Conservation (phyloP, 1,139 yeast genomes). For the Wickerhamomyces sp. region DNA sequence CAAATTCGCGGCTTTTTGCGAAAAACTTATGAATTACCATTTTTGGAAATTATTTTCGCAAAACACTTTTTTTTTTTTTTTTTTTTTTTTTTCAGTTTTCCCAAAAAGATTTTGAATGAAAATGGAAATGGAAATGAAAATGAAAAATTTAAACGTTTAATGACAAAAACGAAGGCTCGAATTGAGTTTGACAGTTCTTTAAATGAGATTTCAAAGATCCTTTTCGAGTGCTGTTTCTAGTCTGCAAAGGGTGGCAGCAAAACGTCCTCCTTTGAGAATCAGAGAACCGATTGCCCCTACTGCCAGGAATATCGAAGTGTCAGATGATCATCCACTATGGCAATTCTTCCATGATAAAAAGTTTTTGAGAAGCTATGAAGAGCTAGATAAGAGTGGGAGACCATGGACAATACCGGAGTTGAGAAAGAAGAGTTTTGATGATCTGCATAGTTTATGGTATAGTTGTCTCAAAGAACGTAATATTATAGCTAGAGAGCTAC, state of each 20-base stretch:
- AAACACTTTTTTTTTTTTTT: background rate
- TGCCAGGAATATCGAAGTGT: conserved; percentile 62
- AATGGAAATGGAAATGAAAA: too few species aligned
- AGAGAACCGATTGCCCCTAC: conserved; percentile 88
- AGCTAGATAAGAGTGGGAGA: conserved; percentile 59
- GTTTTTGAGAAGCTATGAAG: conserved; percentile 56
- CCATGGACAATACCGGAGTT: conserved; percentile 88
- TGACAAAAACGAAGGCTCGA: background rate
- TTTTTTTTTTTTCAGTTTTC: too few species aligned
- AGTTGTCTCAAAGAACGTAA: conserved; percentile 80
- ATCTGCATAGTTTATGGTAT: conserved; percentile 89
- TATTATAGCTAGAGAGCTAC: conserved; percentile 68
- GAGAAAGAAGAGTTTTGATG: conserved; percentile 88
- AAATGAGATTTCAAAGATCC: conserved; percentile 1
- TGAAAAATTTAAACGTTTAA: background rate
- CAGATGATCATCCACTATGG: conserved; percentile 93
- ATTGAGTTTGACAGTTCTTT: background rate
- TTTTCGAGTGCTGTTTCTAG: background rate
- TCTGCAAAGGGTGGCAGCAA: conserved; percentile 11
- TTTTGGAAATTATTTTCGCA: background rate
- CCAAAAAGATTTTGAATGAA: too few species aligned
- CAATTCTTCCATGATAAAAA: conserved; percentile 72
- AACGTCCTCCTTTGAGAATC: conserved; percentile 37
- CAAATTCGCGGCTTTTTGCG: background rate
- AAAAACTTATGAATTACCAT: background rate